Conservation (phyloP, 495 filamentous ascomycete species). For the Jackrogersella multiformis region DNA sequence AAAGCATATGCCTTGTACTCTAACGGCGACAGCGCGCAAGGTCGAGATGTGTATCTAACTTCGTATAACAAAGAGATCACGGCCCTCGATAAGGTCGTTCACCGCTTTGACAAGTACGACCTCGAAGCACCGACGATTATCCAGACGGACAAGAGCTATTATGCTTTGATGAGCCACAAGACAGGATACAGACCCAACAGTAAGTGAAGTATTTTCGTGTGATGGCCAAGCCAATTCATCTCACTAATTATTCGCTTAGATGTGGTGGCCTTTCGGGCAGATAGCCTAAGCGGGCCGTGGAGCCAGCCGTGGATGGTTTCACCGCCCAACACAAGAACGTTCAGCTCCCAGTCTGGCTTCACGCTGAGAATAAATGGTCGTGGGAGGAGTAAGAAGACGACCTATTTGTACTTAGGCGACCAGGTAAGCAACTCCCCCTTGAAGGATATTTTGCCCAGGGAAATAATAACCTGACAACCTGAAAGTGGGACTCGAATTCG, state of each 20-base stretch:
- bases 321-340: slow-evolving; percentile 59
- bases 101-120: slow-evolving; percentile 58
- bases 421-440: slow-evolving; percentile 28
- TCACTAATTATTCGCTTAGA: slow-evolving; percentile 37
- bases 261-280: slow-evolving; percentile 57
- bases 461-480: background rate
- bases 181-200: slow-evolving; percentile 59
- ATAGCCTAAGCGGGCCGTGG: slow-evolving; percentile 61
- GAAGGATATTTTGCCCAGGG: background rate
- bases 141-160: slow-evolving; percentile 57
- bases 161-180: slow-evolving; percentile 58
- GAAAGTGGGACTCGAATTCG: slow-evolving; percentile 61
- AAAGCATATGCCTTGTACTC: slow-evolving; percentile 55
- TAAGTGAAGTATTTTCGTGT: slow-evolving; percentile 14
- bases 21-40: slow-evolving; percentile 53
- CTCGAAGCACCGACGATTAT: slow-evolving; percentile 57
- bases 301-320: slow-evolving; percentile 60
- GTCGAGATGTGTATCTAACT: slow-evolving; percentile 55
- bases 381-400: slow-evolving; percentile 58
- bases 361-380: slow-evolving; percentile 55
- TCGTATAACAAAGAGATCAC: slow-evolving; percentile 52
- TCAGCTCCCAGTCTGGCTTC: slow-evolving; percentile 64
- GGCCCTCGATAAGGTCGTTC: slow-evolving; percentile 48
- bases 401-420: slow-evolving; percentile 61
- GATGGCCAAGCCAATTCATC: background rate